These are phyloP conservation scores for Colletotrichum sidae DNA, from an alignment of 2,329 filamentous ascomycete genomes.

Conservation along the genomic window DNA sequence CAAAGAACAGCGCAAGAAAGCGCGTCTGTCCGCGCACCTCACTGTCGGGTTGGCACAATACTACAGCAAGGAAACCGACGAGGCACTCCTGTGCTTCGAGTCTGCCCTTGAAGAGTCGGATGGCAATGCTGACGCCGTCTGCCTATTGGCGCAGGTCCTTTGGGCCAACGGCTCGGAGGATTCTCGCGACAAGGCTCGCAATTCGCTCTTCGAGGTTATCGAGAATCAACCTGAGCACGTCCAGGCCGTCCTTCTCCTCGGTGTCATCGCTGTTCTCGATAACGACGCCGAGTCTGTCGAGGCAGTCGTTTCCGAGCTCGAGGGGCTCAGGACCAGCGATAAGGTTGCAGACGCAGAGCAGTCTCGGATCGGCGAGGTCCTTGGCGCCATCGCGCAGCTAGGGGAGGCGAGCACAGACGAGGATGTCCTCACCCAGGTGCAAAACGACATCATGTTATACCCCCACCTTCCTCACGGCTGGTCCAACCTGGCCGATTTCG, in stretches of 20 bases:
- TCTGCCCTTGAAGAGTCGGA: constrained; percentile 81
- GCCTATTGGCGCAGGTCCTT: constrained; percentile 88
- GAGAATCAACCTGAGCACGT: constrained; percentile 81
- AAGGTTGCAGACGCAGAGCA: constrained; percentile 73
- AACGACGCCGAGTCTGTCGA: constrained; percentile 82
- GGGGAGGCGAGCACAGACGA: constrained; percentile 60
- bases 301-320: constrained; percentile 83
- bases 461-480: constrained; percentile 85
- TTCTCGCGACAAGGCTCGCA: constrained; percentile 80
- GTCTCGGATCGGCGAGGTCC: constrained; percentile 76
- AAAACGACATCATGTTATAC: constrained; percentile 82
- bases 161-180: constrained; percentile 88
- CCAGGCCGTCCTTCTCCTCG: constrained; percentile 82
- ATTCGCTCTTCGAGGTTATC: constrained; percentile 83
- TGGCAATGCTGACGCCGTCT: constrained; percentile 84
- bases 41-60: constrained; percentile 88
- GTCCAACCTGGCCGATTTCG: constrained; percentile 75
- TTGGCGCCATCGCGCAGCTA: constrained; percentile 78
- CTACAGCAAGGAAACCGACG: constrained; percentile 72
- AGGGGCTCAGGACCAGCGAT: constrained; percentile 76
- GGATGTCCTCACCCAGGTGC: constrained; percentile 72
- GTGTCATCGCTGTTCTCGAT: constrained; percentile 85
- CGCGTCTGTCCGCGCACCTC: constrained; percentile 85
- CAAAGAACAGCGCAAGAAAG: constrained; percentile 72
- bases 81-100: constrained; percentile 83